phyloP scores from a whole-genome alignment of 441 rosid genomes.

The Brassica balearica region DNA sequence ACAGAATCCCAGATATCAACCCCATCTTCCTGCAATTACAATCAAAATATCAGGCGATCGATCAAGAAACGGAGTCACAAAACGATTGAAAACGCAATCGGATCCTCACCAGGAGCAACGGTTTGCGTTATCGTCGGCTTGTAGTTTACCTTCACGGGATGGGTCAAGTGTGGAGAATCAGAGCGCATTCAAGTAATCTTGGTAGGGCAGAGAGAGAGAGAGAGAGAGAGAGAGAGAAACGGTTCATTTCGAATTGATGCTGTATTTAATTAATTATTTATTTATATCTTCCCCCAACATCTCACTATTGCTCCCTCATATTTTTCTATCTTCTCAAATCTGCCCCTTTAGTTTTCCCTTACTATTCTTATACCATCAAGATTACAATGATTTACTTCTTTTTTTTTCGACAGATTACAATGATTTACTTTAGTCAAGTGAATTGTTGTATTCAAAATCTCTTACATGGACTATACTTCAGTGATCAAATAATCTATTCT shows the following conservation, averaged over 20 bases:
- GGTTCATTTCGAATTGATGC: constrained; percentile 26
- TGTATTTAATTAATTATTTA: constrained; percentile 27
- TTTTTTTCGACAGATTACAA: too few species aligned
- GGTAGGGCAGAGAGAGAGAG: constrained; percentile 40
- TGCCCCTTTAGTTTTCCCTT: neutral
- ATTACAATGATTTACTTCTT: too few species aligned
- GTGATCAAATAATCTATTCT: neutral
- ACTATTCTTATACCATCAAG: too few species aligned
- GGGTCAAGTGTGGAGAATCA: constrained; percentile 2
- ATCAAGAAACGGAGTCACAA: neutral
- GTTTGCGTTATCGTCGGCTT: neutral
- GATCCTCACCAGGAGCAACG: neutral
- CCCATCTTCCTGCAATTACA: constrained; percentile 66
- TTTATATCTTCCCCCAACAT: constrained; percentile 1
- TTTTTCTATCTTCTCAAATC: neutral
- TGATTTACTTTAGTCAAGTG: neutral
- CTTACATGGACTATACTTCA: neutral
- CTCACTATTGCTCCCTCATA: neutral
- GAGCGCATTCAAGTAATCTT: constrained; percentile 15
- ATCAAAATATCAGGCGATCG: neutral
- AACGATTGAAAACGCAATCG: too few species aligned
- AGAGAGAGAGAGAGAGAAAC: constrained; percentile 27
- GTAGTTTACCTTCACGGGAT: constrained; percentile 17
- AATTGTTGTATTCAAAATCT: neutral
- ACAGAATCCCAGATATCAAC: constrained; percentile 75